Evolutionary conservation across 345 rosid species (phyloP).

Genomic region (Aegle marmelos): DNA sequence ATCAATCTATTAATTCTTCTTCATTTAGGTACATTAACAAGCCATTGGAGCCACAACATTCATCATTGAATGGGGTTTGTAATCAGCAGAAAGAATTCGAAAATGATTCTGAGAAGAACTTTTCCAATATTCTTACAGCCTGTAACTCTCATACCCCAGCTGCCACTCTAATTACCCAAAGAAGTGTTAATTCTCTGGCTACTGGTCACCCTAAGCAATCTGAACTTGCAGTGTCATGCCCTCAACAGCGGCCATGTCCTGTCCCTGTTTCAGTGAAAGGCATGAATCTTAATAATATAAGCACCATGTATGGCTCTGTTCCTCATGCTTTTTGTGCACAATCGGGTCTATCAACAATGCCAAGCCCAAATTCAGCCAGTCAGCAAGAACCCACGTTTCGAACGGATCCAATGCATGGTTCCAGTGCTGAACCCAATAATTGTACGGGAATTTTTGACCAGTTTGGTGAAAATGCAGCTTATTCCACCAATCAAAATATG

Average conservation of each 20-base stretch:
- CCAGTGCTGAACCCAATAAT: slow-evolving; percentile 35
- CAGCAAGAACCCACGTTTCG: slow-evolving; percentile 45
- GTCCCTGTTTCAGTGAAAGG: slow-evolving; percentile 47
- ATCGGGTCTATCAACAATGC: slow-evolving; percentile 39
- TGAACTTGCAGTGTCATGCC: slow-evolving; percentile 38
- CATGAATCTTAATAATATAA: slow-evolving; percentile 27
- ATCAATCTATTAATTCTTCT: slow-evolving; percentile 21
- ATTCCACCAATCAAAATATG: slow-evolving; percentile 27
- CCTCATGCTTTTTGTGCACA: slow-evolving; percentile 33
- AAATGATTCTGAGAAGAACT: slow-evolving; percentile 26
- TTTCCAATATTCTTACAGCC: slow-evolving; percentile 21
- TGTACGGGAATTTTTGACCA: slow-evolving; percentile 36
- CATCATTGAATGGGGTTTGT: slow-evolving; percentile 27
- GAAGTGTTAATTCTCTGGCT: slow-evolving; percentile 33
- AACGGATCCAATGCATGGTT: slow-evolving; percentile 35
- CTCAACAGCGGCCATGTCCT: slow-evolving; percentile 42
- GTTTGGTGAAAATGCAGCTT: slow-evolving; percentile 35
- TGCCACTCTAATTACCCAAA: slow-evolving; percentile 43
- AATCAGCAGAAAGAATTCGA: slow-evolving; percentile 29
- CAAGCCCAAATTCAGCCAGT: slow-evolving; percentile 56
- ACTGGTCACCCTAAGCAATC: slow-evolving; percentile 33
- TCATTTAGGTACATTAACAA: slow-evolving; percentile 61
- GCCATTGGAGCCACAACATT: slow-evolving; percentile 37
- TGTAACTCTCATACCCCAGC: slow-evolving; percentile 34
- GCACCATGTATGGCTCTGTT: slow-evolving; percentile 40